phyloP scores from a whole-genome alignment of 2,329 filamentous ascomycete genomes.

The Spiromastix sp. region DNA sequence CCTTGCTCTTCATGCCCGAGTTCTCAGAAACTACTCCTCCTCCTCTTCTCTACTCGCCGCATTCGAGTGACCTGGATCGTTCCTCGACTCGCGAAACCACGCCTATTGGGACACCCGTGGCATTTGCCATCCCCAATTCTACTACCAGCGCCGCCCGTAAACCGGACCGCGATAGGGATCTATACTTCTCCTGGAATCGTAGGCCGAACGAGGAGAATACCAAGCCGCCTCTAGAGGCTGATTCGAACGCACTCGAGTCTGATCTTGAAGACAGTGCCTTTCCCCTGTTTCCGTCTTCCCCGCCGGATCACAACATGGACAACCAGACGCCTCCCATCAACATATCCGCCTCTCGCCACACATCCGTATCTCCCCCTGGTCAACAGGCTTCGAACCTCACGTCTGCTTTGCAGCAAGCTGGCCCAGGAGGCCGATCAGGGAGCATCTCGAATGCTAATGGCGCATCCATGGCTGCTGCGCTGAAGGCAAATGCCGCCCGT shows the following conservation, averaged over 20 bases:
- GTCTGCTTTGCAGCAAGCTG: constrained; percentile 46
- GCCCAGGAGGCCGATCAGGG: constrained; percentile 31
- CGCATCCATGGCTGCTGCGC: constrained; percentile 23
- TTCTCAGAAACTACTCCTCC: constrained; percentile 41
- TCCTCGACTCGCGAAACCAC: constrained; percentile 41
- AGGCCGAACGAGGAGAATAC: constrained; percentile 23
- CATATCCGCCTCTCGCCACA: constrained; percentile 44
- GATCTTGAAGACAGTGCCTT: constrained; percentile 26
- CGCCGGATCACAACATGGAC: constrained; percentile 36
- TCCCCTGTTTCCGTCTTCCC: constrained; percentile 30
- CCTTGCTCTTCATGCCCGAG: constrained; percentile 40
- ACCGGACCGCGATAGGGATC: constrained; percentile 32
- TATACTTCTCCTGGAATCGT: constrained; percentile 36
- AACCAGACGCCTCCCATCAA: constrained; percentile 48
- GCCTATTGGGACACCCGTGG: constrained; percentile 39
- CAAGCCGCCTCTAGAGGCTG: constrained; percentile 26
- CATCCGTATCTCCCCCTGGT: constrained; percentile 47
- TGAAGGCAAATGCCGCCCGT: constrained; percentile 32
- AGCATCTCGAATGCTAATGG: constrained; percentile 36
- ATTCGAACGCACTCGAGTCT: constrained; percentile 21
- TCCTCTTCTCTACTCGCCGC: constrained; percentile 43
- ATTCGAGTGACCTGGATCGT: constrained; percentile 35
- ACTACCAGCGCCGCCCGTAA: constrained; percentile 34
- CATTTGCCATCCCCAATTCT: constrained; percentile 33
- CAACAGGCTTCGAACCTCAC: constrained; percentile 55